These are phyloP conservation scores for Ophiosphaerella narmari DNA, from an alignment of 2,329 filamentous ascomycete genomes.

Conservation along the genomic window DNA sequence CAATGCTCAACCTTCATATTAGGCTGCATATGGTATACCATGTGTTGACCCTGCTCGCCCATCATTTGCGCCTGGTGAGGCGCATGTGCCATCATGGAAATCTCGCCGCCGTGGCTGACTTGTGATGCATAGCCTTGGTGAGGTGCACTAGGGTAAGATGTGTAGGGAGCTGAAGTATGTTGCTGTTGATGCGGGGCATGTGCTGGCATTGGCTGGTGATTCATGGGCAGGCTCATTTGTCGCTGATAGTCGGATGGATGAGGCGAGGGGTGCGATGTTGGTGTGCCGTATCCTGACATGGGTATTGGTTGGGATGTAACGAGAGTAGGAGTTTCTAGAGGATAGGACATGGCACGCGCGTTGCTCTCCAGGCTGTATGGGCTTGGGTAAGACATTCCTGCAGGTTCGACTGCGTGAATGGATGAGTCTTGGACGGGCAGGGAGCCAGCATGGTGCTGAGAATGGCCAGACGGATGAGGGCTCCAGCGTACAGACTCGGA, in stretches of 20 bases:
- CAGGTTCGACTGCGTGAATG: conserved; percentile 35
- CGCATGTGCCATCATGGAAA: conserved; percentile 45
- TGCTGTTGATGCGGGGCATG: conserved; percentile 37
- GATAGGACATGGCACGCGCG: conserved; percentile 46
- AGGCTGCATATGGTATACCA: conserved; percentile 47
- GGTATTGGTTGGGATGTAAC: conserved; percentile 45
- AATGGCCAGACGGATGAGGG: conserved; percentile 38
- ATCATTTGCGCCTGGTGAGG: conserved; percentile 46
- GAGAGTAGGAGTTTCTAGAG: conserved; percentile 43
- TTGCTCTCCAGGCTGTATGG: conserved; percentile 46
- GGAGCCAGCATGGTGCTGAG: conserved; percentile 40
- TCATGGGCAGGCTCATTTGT: conserved; percentile 44
- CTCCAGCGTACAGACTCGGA: conserved; percentile 42
- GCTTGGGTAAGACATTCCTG: conserved; percentile 40
- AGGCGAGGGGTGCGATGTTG: conserved; percentile 43
- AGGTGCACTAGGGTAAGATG: conserved; percentile 29
- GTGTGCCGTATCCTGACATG: conserved; percentile 45
- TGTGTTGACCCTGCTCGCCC: conserved; percentile 43
- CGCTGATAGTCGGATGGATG: conserved; percentile 45
- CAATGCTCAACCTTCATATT: conserved; percentile 50
- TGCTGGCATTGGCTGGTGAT: conserved; percentile 33
- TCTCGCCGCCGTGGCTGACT: conserved; percentile 41
- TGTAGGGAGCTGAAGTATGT: conserved; percentile 32
- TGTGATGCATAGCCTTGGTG: conserved; percentile 43
- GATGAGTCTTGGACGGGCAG: conserved; percentile 40